Evolutionary conservation across 805 yeast genomes (phyloP), one percentile per base, ranked within the genome.

Genomic region (Starmerella vaccinii): DNA sequence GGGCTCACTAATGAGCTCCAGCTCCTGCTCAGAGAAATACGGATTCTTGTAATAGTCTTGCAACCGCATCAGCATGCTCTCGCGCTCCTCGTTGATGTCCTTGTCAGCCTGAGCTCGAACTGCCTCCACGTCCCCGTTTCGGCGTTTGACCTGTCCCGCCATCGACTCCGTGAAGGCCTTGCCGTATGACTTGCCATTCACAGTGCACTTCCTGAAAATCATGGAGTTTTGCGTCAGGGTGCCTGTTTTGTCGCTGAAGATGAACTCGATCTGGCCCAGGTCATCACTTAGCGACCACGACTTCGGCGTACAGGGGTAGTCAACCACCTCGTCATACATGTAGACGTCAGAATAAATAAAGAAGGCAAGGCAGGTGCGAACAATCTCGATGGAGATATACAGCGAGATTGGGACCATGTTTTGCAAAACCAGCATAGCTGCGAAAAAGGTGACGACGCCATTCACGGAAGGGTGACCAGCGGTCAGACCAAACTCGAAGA

Each of bases 231-330:
- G 90, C 6, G 94, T 84, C 59, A 84, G 70, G 0, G 94, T 84
- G 33, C 94, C 94, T 0, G 94, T 84, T 65, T 84, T 84, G 68
- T 84, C 94, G 63, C 87, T 80, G 65, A 84, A 84, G 38, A 84
- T 75, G 62, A 82, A 84, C 64, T 84, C 92, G 53, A 84, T 80
- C 63, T 84, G 94, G 18, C 94, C 94, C 56, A 84, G 71, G 64
- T 84, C 94, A 66, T 84, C 94, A 5, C 88, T 81, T 41, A 84
- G 81, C 55, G 80, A 80, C 94, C 94, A 84, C 0, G 89, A 76
- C 59, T 83, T 82, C 2, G 94, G 90, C 1, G 80, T 74, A 64
- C 90, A 82, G 0, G 90, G 88, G 61, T 77, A 81, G 65, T 84
- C 88, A 43, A 82, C 67, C 49, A 66, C 73, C 47, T 74, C 80